Conservation (phyloP, 73 alveolate genomes). For the Blepharisma stoltei region DNA sequence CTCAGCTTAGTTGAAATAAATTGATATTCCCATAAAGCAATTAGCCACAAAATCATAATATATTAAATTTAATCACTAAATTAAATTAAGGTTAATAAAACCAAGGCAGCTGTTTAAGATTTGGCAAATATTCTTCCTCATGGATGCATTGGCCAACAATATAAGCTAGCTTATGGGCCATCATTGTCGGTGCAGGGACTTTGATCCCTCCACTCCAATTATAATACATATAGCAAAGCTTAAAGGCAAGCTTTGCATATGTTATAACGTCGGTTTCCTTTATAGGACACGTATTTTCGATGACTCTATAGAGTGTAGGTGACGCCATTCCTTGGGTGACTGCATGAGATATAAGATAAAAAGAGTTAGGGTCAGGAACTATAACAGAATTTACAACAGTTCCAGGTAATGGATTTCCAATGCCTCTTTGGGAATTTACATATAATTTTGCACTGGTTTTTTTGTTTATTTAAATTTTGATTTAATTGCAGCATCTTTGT, state of each 20-base stretch:
- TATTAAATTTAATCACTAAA: neutral
- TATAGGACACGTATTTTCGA: slow-evolving; percentile 43
- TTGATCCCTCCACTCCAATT: slow-evolving; percentile 89
- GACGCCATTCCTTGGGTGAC: slow-evolving; percentile 82
- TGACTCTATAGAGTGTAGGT: slow-evolving; percentile 88
- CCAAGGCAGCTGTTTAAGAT: neutral
- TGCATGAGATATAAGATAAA: slow-evolving; percentile 8
- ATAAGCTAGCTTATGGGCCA: slow-evolving; percentile 25
- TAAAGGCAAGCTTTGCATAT: slow-evolving; percentile 51
- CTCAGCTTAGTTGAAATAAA: no score
- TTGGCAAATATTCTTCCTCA: neutral
- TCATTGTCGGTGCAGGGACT: slow-evolving; percentile 36
- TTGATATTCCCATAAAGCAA: no score
- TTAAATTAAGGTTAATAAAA: neutral
- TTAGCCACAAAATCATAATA: no score
- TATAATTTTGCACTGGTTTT: neutral
- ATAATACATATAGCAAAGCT: slow-evolving; percentile 85
- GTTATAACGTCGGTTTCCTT: slow-evolving; percentile 51
- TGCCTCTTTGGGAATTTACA: neutral
- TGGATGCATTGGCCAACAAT: neutral
- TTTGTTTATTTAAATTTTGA: no score
- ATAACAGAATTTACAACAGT: neutral
- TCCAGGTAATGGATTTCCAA: slow-evolving; percentile 4
- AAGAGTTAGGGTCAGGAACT: neutral
- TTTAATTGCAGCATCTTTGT: no score